These are phyloP conservation scores for Luzula sylvatica DNA, from an alignment of 176 grass and related monocot species.

Conservation along the genomic window DNA sequence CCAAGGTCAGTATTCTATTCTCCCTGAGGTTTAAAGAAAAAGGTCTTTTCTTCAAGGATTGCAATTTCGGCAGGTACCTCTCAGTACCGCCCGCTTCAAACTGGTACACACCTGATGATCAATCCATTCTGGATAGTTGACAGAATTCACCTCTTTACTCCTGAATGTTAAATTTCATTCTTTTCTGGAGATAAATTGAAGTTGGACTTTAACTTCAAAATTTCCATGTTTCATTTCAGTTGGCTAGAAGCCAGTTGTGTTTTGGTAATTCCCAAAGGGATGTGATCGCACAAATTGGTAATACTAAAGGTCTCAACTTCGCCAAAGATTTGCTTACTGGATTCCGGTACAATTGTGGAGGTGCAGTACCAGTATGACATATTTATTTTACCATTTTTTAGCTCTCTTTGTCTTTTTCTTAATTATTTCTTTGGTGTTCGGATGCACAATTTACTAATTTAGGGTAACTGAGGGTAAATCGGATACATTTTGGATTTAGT, in stretches of 20 bases:
- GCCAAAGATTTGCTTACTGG: not conserved
- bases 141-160: too few species aligned
- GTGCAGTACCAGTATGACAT: not conserved
- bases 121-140: too few species aligned
- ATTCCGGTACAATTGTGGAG: not conserved
- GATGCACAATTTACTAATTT: not conserved
- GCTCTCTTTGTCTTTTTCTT: not conserved
- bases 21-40: not conserved
- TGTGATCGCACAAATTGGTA: not conserved
- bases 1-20: not conserved
- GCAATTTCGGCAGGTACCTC: not conserved
- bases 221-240: not conserved
- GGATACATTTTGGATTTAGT: not conserved
- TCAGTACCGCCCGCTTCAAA: too few species aligned
- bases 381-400: not conserved
- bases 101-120: too few species aligned
- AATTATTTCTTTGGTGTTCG: not conserved
- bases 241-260: not conserved
- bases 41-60: not conserved
- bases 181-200: slow-evolving; percentile 2
- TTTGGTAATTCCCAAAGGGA: not conserved
- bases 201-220: too few species aligned
- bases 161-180: not conserved
- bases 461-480: not conserved
- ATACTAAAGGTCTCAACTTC: slow-evolving; percentile 7